These are phyloP conservation scores for Catharanthus roseus DNA, from an alignment of 257 asterid genomes.

Conservation along the genomic window DNA sequence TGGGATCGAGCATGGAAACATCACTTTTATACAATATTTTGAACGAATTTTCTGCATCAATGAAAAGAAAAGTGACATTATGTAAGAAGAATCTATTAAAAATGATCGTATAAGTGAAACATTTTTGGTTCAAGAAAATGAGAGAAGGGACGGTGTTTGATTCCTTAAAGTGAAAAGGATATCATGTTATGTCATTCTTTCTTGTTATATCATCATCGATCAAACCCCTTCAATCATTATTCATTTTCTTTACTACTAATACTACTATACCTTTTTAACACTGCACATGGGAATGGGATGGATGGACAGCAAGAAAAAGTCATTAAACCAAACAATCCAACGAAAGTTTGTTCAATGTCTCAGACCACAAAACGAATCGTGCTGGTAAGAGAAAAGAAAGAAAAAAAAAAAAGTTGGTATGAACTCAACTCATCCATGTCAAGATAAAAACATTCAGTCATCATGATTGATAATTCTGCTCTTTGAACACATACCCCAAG, in stretches of 20 bases:
- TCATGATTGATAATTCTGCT: not conserved
- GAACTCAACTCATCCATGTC: constrained; percentile 2
- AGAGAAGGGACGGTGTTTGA: not conserved
- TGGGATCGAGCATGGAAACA: too few relatives aligned
- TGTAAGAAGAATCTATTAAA: not conserved
- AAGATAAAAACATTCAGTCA: constrained; percentile 5
- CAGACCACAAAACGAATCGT: not conserved
- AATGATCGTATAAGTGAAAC: not conserved
- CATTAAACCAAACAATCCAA: constrained; percentile 14
- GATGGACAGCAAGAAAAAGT: constrained; percentile 20
- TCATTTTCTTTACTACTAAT: constrained; percentile 3
- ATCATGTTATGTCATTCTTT: constrained; percentile 25
- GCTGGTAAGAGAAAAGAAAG: not conserved
- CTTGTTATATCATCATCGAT: not conserved
- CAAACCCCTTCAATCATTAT: constrained; percentile 14
- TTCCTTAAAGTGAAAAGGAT: constrained; percentile 18
- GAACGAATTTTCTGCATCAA: not conserved
- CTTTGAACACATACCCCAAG: not conserved
- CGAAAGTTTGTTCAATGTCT: constrained; percentile 10
- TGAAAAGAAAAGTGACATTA: not conserved
- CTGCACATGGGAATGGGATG: constrained; percentile 44
- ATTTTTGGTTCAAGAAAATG: not conserved
- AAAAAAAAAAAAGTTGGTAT: not conserved
- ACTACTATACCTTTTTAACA: constrained; percentile 18
- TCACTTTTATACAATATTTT: too few relatives aligned